Evolutionary conservation across 257 asterid species (phyloP).

Genomic region (Thymus quinquecostatus): DNA sequence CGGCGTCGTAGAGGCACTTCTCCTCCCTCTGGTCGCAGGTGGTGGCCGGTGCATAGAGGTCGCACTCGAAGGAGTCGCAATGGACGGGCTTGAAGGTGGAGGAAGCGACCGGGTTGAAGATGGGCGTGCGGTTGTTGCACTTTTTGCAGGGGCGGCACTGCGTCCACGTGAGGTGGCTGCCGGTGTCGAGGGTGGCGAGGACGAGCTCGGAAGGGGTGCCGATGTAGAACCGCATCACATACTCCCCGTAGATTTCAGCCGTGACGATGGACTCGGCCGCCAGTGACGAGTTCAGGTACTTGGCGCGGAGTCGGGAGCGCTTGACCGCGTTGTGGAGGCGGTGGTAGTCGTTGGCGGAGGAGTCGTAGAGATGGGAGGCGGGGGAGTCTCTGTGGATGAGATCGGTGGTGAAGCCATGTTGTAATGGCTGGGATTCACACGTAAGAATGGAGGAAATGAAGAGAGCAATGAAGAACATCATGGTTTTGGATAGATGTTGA

Average conservation of each 20-base stretch:
- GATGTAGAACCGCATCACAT: slow-evolving; percentile 51
- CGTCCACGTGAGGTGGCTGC: slow-evolving; percentile 63
- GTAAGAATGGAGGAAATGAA: not conserved
- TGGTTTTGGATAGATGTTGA: not conserved
- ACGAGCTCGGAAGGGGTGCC: slow-evolving; percentile 55
- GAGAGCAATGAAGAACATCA: not conserved
- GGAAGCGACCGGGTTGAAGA: slow-evolving; percentile 48
- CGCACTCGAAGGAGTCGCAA: not conserved
- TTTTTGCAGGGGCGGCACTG: slow-evolving; percentile 62
- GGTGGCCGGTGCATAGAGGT: not conserved
- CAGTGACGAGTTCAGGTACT: not conserved
- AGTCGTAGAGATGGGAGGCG: not conserved
- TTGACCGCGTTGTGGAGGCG: slow-evolving; percentile 8
- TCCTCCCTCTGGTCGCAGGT: not conserved
- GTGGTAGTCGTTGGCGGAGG: not conserved
- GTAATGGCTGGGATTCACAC: not conserved
- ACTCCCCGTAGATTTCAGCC: slow-evolving; percentile 46
- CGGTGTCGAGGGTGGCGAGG: slow-evolving; percentile 64
- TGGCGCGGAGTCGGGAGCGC: slow-evolving; percentile 48
- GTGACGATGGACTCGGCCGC: slow-evolving; percentile 19
- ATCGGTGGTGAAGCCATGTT: not conserved
- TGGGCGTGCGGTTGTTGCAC: slow-evolving; percentile 38
- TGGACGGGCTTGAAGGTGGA: slow-evolving; percentile 40
- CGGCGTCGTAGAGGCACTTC: slow-evolving; percentile 30
- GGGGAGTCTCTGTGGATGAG: slow-evolving; percentile 5